These are phyloP conservation scores for Monosporozyma solicola DNA, from an alignment of 805 yeast species.

Conservation along the genomic window DNA sequence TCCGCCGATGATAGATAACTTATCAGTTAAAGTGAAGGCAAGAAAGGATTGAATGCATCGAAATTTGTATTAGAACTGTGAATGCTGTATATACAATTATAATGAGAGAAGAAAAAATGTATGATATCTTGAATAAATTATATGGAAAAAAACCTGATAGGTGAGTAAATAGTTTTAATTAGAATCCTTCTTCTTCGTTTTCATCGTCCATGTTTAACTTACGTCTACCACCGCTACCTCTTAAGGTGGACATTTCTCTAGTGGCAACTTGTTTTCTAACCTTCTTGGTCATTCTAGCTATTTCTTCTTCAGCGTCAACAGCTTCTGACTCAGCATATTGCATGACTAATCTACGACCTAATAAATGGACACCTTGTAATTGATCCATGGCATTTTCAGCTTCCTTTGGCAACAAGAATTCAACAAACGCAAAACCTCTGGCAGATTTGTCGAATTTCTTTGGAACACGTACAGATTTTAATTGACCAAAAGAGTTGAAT, in stretches of 20 bases:
- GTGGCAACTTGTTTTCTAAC: constrained; percentile 75
- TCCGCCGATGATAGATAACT: not conserved
- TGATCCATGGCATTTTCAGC: constrained; percentile 93
- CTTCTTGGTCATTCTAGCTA: constrained; percentile 80
- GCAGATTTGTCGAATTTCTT: constrained; percentile 91
- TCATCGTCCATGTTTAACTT: constrained; percentile 48
- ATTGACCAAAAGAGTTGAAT: constrained; percentile 89
- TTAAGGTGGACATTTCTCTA: constrained; percentile 60
- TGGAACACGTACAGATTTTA: constrained; percentile 92
- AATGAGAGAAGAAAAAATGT: not conserved
- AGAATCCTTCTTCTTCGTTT: constrained; percentile 17
- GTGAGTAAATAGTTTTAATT: not conserved
- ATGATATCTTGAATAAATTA: not conserved
- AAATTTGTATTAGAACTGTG: not conserved
- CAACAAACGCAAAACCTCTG: constrained; percentile 97
- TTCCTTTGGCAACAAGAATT: constrained; percentile 76
- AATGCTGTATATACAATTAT: not conserved
- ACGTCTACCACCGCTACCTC: constrained; percentile 66
- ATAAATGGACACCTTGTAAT: constrained; percentile 88
- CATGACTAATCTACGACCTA: constrained; percentile 90
- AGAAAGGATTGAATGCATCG: not conserved
- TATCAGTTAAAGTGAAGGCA: not conserved
- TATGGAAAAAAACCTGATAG: not conserved
- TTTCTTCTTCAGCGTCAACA: constrained; percentile 80
- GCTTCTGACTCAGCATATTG: constrained; percentile 83